Base-by-base conservation (phyloP, 306 rosid species). In the Prunus fruticosa region DNA sequence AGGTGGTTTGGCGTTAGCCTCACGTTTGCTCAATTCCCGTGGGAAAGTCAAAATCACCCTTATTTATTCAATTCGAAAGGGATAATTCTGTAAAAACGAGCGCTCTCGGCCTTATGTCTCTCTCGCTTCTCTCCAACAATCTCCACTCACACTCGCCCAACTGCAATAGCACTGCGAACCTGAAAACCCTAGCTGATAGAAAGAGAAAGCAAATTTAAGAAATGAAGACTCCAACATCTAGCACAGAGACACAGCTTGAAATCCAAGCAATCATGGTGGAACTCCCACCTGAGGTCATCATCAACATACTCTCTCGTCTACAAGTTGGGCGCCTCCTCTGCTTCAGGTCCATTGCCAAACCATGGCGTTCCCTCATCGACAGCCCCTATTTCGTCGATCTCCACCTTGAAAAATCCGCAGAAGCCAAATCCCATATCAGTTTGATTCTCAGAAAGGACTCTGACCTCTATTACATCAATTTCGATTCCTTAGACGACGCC, bases 251-350 rank as follows among this genome's bases (percentile, higher is more conserved):
- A 2, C 54, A 15, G 43, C 56, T 46, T 53, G 25, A 54, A 61
- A 41, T 38, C 34, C 57, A 23, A n/a, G 65, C 64, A 13, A 1
- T 32, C 73, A 70, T 83, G 87, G 82, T 88, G 3, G 84, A 87
- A 22, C 80, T 92, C 19, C 97, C 97, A 2, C 14, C 18, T 5
- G 97, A 92, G 68, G 81, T 92, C 0, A 13, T 92, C 78, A 27
- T 47, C 81, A 86, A 80, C 15, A 83, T 92, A 16, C 81, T 92
- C 80, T 77, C 85, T 41, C 81, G 83, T 0, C 45, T 80, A 3
- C 91, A 89, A 0, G 85, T 74, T 0, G 43, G 20, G 14, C 9
- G 72, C 67, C 84, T 90, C 27, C 83, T 90, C 71, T 75, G 76
- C 34, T 73, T 81, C 86, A 57, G 97, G 6, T 67, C 69, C 71